These are phyloP conservation scores for Mycena chlorophos DNA, from an alignment of 768 basidiomycete species.

Conservation along the genomic window DNA sequence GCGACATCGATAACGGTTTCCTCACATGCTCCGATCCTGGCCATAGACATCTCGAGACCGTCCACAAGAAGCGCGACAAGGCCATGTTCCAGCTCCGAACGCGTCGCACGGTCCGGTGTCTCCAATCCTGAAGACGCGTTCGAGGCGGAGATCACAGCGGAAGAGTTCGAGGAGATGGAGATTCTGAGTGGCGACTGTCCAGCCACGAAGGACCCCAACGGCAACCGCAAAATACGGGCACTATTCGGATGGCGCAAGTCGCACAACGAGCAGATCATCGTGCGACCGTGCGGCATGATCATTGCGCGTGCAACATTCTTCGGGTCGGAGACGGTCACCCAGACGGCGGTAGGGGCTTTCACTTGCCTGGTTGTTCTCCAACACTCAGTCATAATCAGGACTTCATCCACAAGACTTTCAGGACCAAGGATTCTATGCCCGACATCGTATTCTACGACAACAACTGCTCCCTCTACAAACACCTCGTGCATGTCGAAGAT, in stretches of 20 bases:
- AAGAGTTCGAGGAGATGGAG: slow-evolving; percentile 11
- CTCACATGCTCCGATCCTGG: slow-evolving; percentile 24
- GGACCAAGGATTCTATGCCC: slow-evolving; percentile 16
- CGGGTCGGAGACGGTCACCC: slow-evolving; percentile 23
- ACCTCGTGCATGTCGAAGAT: slow-evolving; percentile 19
- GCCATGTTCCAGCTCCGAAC: slow-evolving; percentile 28
- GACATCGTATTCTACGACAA: slow-evolving; percentile 30
- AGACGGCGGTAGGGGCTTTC: no score
- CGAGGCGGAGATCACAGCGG: slow-evolving; percentile 5
- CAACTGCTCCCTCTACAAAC: slow-evolving; percentile 25
- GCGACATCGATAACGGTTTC: slow-evolving; percentile 12
- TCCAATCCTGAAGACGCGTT: slow-evolving; percentile 2
- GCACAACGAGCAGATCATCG: slow-evolving; percentile 29
- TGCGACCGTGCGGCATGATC: slow-evolving; percentile 27
- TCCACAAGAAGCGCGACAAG: slow-evolving; percentile 22
- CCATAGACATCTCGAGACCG: slow-evolving; percentile 26
- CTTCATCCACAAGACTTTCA: slow-evolving; percentile 9
- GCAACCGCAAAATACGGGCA: slow-evolving; percentile 12
- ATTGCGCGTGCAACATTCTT: slow-evolving; percentile 22
- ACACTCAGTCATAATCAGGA: no score
- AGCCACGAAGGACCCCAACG: slow-evolving; percentile 6
- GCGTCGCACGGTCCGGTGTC: background rate
- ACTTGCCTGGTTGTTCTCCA: no score
- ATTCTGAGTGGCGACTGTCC: no score
- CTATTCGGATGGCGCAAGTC: slow-evolving; percentile 22